Base-by-base conservation (phyloP, 306 rosid species). In the Cyamopsis tetragonoloba region DNA sequence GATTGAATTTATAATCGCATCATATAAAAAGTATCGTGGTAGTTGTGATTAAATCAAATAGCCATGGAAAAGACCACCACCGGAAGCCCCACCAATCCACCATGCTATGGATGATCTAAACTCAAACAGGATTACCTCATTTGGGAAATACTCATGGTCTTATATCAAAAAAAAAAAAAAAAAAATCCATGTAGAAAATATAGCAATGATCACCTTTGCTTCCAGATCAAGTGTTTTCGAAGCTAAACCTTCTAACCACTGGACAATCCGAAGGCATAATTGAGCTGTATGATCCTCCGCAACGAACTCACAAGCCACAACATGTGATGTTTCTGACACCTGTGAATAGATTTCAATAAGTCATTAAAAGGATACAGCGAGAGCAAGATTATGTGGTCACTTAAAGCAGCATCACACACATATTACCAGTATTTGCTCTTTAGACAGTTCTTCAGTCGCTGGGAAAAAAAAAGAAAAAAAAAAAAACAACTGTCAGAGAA, bases 181-280 rank as follows among this genome's bases (percentile, higher is more conserved):
- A n/a, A n/a, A n/a, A n/a, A n/a, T 64, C 30, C 39, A 74, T 28
- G 43, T 56, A 41, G 66, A 50, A 78, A 50, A 23, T 12, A n/a
- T 68, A 56, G 32, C 17, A 49, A 68, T 58, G 49, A 65, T 68
- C 75, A 93, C 99, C 99, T 93, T 86, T 60, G 83, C 85, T 80
- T 90, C 97, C 83, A 86, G 76, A 69, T 90, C 97, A 62, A 93
- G 97, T 68, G 90, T 88, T 74, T 93, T 90, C 53, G 99, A 90
- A 74, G 99, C 90, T 77, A 93, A 79, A 71, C 81, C 84, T 83
- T 93, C 99, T 47, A 93, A 79, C 99, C 99, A 93, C 77, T 93
- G 96, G 76, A 93, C 95, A 70, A 93, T 83, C 42, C 99, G 85
- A 60, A 93, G 88, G 81, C 87, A 90, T 69, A 90, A 85, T 53